phyloP scores from a whole-genome alignment of 495 filamentous ascomycete genomes.

The Aspergillus coremiiformis region DNA sequence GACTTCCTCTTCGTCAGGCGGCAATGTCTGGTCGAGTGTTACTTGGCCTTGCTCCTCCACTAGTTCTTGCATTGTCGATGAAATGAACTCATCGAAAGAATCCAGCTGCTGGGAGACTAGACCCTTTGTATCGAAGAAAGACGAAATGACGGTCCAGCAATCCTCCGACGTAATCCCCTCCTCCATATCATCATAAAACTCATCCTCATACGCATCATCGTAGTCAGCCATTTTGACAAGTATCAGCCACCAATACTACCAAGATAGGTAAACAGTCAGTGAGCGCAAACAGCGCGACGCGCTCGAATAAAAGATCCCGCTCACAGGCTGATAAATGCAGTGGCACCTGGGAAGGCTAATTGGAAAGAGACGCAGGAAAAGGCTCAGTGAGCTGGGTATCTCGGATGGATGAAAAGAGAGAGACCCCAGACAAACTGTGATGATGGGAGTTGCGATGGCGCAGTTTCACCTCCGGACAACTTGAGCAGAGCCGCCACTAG shows the following conservation, averaged over 20 bases:
- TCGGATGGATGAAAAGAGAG: slow-evolving; percentile 13
- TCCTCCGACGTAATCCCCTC: slow-evolving; percentile 74
- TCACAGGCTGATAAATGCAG: slow-evolving; percentile 3
- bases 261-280: slow-evolving; percentile 4
- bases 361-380: not conserved
- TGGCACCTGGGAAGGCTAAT: not conserved
- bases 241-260: slow-evolving; percentile 1
- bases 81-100: slow-evolving; percentile 95
- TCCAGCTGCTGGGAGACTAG: slow-evolving; percentile 96
- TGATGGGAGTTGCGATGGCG: slow-evolving; percentile 13
- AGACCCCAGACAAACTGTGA: slow-evolving; percentile 19
- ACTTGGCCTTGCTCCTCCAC: slow-evolving; percentile 82
- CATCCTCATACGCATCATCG: slow-evolving; percentile 45
- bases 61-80: slow-evolving; percentile 84
- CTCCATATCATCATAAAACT: slow-evolving; percentile 58
- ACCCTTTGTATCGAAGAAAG: slow-evolving; percentile 93
- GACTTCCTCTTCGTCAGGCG: slow-evolving; percentile 56
- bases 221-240: slow-evolving; percentile 45
- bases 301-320: slow-evolving; percentile 17
- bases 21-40: slow-evolving; percentile 79
- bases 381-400: slow-evolving; percentile 13
- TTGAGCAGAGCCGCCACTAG: slow-evolving; percentile 26
- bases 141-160: slow-evolving; percentile 93
- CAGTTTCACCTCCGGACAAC: slow-evolving; percentile 11
- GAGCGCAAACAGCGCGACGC: slow-evolving; percentile 32